Evolutionary conservation across 2,329 filamentous ascomycete genomes (phyloP).

Genomic region (Colletotrichum endophyticum): DNA sequence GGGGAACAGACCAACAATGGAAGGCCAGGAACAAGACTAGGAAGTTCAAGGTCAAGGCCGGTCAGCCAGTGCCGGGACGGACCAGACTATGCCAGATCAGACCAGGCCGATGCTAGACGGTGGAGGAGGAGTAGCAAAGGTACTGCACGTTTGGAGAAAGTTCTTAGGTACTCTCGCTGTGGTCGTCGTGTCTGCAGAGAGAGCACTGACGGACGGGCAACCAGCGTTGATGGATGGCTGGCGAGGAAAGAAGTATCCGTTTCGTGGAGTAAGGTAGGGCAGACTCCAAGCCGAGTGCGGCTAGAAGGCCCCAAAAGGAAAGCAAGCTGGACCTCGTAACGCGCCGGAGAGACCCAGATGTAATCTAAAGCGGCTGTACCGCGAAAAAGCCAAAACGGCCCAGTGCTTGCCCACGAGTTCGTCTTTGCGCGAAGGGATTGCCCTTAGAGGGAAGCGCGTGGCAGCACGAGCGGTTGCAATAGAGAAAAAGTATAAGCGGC

Average conservation of each 20-base stretch:
- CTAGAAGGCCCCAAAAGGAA: slow-evolving; percentile 10
- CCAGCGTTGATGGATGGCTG: not conserved
- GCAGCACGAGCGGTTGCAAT: not conserved
- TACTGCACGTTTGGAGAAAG: not conserved
- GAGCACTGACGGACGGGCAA: not conserved
- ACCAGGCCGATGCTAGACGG: slow-evolving; percentile 1
- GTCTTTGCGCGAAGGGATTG: not conserved
- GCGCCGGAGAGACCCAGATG: slow-evolving; percentile 16
- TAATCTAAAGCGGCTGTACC: slow-evolving; percentile 17
- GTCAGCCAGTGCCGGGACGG: slow-evolving; percentile 3
- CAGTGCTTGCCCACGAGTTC: slow-evolving; percentile 6
- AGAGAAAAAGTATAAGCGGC: not conserved
- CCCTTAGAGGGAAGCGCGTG: slow-evolving; percentile 1
- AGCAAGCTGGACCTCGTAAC: slow-evolving; percentile 19
- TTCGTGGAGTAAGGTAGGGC: slow-evolving; percentile 21
- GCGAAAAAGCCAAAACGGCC: not conserved
- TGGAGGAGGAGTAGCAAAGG: not conserved
- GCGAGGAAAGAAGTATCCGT: slow-evolving; percentile 10
- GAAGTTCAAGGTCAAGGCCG: not conserved
- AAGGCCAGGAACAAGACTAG: not conserved
- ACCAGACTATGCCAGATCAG: slow-evolving; percentile 9
- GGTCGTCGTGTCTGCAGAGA: not conserved
- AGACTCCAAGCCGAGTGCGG: slow-evolving; percentile 13
- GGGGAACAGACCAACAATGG: not conserved
- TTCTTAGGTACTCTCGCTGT: not conserved